phyloP scores from a whole-genome alignment of 805 yeast genomes.

The Sugiyamaella boreocaroliniensis region DNA sequence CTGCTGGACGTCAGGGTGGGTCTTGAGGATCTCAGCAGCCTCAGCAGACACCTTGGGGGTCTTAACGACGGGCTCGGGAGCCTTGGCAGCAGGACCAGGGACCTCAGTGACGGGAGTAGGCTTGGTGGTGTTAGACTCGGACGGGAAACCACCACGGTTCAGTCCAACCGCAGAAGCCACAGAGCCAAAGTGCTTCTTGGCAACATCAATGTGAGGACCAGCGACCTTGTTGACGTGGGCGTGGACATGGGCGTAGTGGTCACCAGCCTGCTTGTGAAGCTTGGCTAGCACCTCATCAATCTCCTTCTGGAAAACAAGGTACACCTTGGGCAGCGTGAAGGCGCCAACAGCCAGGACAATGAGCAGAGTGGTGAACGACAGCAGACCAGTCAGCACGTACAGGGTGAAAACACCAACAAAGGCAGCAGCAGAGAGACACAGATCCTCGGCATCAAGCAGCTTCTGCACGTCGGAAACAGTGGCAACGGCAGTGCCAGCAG shows the following conservation, averaged over 20 bases:
- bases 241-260: conserved; percentile 20
- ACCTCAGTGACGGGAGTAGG: conserved; percentile 19
- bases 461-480: conserved; percentile 27
- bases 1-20: conserved; percentile 16
- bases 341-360: conserved; percentile 51
- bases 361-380: conserved; percentile 64
- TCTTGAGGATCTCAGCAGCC: conserved; percentile 12
- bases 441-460: conserved; percentile 53
- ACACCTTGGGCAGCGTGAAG: conserved; percentile 71
- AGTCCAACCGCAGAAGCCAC: conserved; percentile 23
- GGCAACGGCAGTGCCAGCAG: conserved; percentile 18
- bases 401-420: conserved; percentile 59
- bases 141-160: conserved; percentile 33
- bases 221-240: conserved; percentile 26
- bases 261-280: conserved; percentile 22
- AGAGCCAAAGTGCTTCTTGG: conserved; percentile 21
- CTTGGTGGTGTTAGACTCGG: conserved; percentile 20
- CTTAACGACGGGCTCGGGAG: conserved; percentile 12
- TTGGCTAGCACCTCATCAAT: conserved; percentile 46
- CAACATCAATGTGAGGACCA: conserved; percentile 33
- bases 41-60: conserved; percentile 6
- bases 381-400: conserved; percentile 66
- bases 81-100: conserved; percentile 18
- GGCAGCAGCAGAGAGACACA: conserved; percentile 66
- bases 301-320: conserved; percentile 67